A percentile compares a stretch with the other conserved stretches of the same genome.
These are phyloP conservation scores for Cicer yamashitae DNA, from an alignment of 306 rosid species.

Conservation along the genomic window DNA sequence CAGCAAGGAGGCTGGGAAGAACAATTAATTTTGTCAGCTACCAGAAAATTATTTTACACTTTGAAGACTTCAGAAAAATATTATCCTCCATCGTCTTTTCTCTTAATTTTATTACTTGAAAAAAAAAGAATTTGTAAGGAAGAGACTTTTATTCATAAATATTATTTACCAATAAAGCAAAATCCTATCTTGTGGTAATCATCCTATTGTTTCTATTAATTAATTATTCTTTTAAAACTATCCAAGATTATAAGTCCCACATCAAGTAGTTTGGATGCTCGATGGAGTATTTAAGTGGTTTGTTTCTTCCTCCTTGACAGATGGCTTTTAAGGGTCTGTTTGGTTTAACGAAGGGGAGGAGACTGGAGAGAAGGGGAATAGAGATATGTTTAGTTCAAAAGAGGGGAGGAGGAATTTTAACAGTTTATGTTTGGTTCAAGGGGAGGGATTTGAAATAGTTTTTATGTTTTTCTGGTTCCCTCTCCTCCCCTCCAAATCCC, in stretches of 20 bases:
- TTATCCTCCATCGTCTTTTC: constrained; percentile 30
- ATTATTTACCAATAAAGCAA: constrained; percentile 19
- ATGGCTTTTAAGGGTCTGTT: neutral
- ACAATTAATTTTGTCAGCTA: constrained; percentile 44
- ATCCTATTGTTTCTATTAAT: constrained; percentile 30
- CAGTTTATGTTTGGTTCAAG: too few relatives aligned
- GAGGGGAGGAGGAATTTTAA: too few relatives aligned
- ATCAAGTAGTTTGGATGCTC: neutral
- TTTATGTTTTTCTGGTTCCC: too few relatives aligned
- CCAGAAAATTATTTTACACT: constrained; percentile 31
- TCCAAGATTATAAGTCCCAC: neutral
- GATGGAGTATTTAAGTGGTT: neutral
- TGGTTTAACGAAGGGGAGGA: too few relatives aligned
- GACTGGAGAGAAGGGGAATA: too few relatives aligned
- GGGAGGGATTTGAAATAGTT: too few relatives aligned
- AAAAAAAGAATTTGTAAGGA: neutral
- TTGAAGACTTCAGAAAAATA: constrained; percentile 14
- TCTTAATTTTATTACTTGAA: constrained; percentile 8
- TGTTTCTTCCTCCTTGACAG: neutral
- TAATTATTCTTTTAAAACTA: constrained; percentile 31
- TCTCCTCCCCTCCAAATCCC: too few relatives aligned
- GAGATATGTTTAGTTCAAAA: too few relatives aligned
- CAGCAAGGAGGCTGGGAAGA: constrained; percentile 91
- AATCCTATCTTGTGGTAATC: constrained; percentile 19
- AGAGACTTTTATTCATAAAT: constrained; percentile 22